These are phyloP conservation scores for Ophiocordyceps camponoti-floridani DNA, from an alignment of 2,329 filamentous ascomycete genomes.

Conservation along the genomic window DNA sequence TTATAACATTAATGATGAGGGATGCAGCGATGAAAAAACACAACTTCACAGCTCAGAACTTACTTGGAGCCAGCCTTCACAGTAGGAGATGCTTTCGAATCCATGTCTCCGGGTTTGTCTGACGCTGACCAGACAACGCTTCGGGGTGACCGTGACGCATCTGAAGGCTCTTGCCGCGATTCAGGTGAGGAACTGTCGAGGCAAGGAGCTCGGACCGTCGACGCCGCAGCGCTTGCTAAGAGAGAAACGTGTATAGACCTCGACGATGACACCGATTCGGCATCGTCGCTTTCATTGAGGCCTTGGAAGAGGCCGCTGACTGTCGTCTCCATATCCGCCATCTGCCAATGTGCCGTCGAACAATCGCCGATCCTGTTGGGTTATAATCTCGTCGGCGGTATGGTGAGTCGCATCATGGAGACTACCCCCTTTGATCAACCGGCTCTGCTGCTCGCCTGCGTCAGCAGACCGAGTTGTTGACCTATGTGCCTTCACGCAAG, in stretches of 20 bases:
- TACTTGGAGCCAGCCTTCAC: constrained; percentile 9
- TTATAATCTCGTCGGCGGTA: constrained; percentile 6
- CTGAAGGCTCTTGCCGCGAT: constrained; percentile 14
- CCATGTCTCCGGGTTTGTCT: constrained; percentile 4
- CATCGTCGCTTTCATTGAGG: constrained; percentile 4
- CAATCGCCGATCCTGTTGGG: constrained; percentile 1
- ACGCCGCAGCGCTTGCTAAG: background rate
- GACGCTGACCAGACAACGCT: constrained; percentile 26
- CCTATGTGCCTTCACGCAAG: background rate
- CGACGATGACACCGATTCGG: constrained; percentile 1
- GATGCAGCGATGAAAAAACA: background rate
- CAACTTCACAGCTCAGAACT: background rate
- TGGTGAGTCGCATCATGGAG: constrained; percentile 9
- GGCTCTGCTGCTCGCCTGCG: constrained; percentile 1
- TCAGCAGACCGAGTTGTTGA: constrained; percentile 1
- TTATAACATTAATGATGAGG: background rate
- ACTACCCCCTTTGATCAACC: background rate
- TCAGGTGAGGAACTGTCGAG: constrained; percentile 5
- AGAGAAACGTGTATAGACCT: background rate
- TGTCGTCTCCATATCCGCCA: constrained; percentile 1
- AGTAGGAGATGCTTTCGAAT: constrained; percentile 7
- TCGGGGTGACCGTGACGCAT: constrained; percentile 13
- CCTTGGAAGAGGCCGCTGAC: background rate
- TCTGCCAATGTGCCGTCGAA: background rate
- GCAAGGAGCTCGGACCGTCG: constrained; percentile 1